Base-by-base conservation (phyloP, 306 rosid genomes). In the Rosa multiflora region DNA sequence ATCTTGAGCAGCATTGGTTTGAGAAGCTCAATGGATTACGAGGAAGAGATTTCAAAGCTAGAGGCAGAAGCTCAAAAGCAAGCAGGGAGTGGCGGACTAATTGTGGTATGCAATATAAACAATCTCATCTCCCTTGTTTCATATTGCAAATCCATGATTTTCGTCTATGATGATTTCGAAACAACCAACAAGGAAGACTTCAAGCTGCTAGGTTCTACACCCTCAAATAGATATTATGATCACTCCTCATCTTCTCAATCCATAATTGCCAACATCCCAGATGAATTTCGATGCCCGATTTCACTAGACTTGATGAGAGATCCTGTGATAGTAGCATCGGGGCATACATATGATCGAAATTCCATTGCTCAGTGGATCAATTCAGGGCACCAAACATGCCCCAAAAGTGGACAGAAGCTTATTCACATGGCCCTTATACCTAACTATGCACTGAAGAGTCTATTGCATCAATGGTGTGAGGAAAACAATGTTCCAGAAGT, bases 281-380 rank as follows among this genome's bases (percentile, higher is more conserved):
- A 95, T 1, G 99, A 95, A 85, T 95, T 91, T 75, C 94, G 98
- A 4, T 92, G 99, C 76, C 99, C 98, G 6, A 88, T 95, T 86
- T 86, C 96, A 3, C 89, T 95, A 40, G 99, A 95, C 77, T 85
- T 91, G 82, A 91, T 92, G 89, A 92, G 78, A 78, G 97, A 95
- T 17, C 98, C 99, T 1, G 99, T 95, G 83, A 95, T 95, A 80
- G 83, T 95, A 40, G 89, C 97, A 67, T 95, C 98, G 0, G 99
- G 99, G 2, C 98, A 95, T 79, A 87, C 96, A 9, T 95, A 92
- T 18, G 99, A 91, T 72, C 81, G 98, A 79, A 79, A 66, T 71
- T 92, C 97, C 0, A 95, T 94, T 51, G 91, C 94, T 1, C 90
- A 84, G 64, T 95, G 99, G 99, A 95, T 95, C 62, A 90, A 95